These are phyloP conservation scores for Henckelia pumila DNA, from an alignment of 257 asterid genomes.

Conservation along the genomic window DNA sequence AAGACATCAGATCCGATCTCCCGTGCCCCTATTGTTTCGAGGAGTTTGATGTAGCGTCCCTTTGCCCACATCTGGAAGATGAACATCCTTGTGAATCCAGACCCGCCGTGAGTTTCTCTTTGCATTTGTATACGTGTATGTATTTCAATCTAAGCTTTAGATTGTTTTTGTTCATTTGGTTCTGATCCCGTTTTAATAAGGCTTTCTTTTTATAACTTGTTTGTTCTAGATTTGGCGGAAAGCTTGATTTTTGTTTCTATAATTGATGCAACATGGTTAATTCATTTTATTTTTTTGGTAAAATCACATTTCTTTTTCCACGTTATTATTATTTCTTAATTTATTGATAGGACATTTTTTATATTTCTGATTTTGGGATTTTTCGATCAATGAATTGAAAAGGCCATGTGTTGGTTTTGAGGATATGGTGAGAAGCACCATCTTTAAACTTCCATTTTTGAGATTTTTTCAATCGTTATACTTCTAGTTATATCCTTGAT, in stretches of 20 bases:
- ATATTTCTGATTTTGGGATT: constrained; percentile 10
- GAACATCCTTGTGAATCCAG: constrained; percentile 69
- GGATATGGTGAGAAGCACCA: background rate
- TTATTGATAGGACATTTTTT: too few relatives aligned
- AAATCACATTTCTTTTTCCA: constrained; percentile 3
- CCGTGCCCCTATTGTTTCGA: constrained; percentile 83
- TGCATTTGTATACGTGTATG: constrained; percentile 7
- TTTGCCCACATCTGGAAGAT: constrained; percentile 80
- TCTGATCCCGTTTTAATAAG: background rate
- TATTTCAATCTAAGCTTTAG: background rate
- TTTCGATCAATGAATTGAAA: constrained; percentile 14
- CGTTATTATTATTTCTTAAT: background rate
- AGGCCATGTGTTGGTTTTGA: background rate
- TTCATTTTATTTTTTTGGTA: constrained; percentile 5
- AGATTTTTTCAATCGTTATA: too few relatives aligned
- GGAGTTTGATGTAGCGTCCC: constrained; percentile 74
- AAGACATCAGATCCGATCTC: constrained; percentile 67
- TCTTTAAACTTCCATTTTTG: background rate
- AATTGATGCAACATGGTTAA: constrained; percentile 5
- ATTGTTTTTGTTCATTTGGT: constrained; percentile 4
- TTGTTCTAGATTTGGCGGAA: constrained; percentile 19
- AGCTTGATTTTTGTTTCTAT: constrained; percentile 17
- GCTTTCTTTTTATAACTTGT: background rate
- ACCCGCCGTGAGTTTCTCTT: constrained; percentile 60
- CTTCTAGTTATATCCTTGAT: too few relatives aligned